Evolutionary conservation across 352 stramenopile genomes (phyloP).

Genomic region (Phytophthora tubulina): DNA sequence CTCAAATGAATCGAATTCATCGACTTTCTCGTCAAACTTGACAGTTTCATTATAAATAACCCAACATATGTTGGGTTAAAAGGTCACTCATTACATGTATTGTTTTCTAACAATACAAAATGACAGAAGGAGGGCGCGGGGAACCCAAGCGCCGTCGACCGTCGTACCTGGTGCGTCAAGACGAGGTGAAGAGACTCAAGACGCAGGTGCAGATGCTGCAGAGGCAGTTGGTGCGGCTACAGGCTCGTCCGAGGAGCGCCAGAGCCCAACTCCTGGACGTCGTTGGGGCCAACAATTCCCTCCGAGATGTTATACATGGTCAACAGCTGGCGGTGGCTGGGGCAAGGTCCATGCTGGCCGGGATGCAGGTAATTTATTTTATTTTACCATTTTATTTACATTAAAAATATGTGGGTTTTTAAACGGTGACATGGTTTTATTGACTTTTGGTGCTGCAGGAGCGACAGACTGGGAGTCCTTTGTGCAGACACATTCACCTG

Average conservation of each 20-base stretch:
- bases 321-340: slow-evolving; percentile 29
- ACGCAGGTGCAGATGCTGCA: slow-evolving; percentile 31
- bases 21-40: too few relatives aligned
- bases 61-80: too few relatives aligned
- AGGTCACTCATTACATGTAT: too few relatives aligned
- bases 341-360: slow-evolving; percentile 24
- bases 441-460: slow-evolving; percentile 27
- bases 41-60: too few relatives aligned
- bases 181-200: slow-evolving; percentile 39
- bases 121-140: neutral
- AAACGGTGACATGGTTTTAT: slow-evolving; percentile 3
- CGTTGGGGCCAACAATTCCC: slow-evolving; percentile 29
- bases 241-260: slow-evolving; percentile 32
- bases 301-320: slow-evolving; percentile 40
- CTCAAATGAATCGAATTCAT: too few relatives aligned
- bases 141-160: slow-evolving; percentile 29
- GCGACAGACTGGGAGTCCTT: slow-evolving; percentile 34
- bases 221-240: slow-evolving; percentile 26
- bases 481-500: slow-evolving; percentile 41
- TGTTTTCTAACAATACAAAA: too few relatives aligned
- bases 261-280: slow-evolving; percentile 30
- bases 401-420: neutral
- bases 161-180: slow-evolving; percentile 43
- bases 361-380: slow-evolving; percentile 34
- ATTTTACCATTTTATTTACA: slow-evolving; percentile 6